Evolutionary conservation across 495 filamentous ascomycete genomes (phyloP), one percentile per base, ranked within the genome.

Genomic region (Aspergillus saccharolyticus): DNA sequence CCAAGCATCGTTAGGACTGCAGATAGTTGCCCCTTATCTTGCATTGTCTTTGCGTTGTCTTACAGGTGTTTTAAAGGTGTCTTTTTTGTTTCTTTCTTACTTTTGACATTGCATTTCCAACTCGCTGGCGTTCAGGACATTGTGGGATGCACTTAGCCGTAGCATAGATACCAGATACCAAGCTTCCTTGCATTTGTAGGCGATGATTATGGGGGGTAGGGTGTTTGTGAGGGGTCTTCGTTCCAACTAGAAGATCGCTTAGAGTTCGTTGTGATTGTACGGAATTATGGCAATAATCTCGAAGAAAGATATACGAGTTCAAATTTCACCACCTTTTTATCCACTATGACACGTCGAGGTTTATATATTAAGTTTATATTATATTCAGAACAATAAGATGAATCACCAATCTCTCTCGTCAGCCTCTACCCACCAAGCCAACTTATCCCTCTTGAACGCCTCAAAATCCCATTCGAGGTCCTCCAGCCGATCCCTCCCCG

Each of bases 381-480:
- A n/a, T n/a, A n/a, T n/a, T n/a, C n/a, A n/a, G n/a, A n/a, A n/a
- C n/a, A n/a, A n/a, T n/a, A n/a, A n/a, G n/a, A n/a, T n/a, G n/a
- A n/a, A 28, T 28, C 25, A 28, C 70, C 72, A 74, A 48, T 76
- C 66, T 42, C 65, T 64, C 59, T 79, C 73, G 62, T 72, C 64
- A 1, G 59, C 66, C 20, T 54, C 63, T 58, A 79, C 64, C 80
- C 79, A 81, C 67, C 71, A 75, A n/a, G 67, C 62, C 77, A 91
- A 66, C 74, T 88, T 90, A 58, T 90, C 83, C 64, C 70, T 72
- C 54, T 82, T 79, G 56, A 92, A 92, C 42, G 83, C 79, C 54
- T 86, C 84, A 73, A 88, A 88, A 72, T 94, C 89, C 91, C 91
- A 96, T 69, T 94, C 90, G 22, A 69, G 68, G 39, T 68, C 66